These are phyloP conservation scores for Xanthoparmelia taractica DNA, from an alignment of 495 filamentous ascomycete genomes.

Conservation along the genomic window DNA sequence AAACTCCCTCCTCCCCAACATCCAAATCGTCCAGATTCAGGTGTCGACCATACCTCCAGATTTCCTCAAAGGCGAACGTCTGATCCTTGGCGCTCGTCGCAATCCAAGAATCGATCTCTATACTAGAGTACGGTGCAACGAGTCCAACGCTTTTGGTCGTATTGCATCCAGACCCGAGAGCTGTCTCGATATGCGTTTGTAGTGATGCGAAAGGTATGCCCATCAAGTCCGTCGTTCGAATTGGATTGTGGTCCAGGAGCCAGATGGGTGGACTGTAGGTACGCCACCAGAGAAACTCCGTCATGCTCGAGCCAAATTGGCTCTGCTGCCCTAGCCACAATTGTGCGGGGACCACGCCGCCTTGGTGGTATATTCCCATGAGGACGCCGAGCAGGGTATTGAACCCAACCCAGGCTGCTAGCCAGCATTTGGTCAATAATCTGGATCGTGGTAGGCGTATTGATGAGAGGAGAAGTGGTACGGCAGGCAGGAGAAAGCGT, in stretches of 20 bases:
- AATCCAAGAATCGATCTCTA: slow-evolving; percentile 21
- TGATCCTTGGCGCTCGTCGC: neutral
- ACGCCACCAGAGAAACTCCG: slow-evolving; percentile 88
- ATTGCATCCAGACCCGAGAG: slow-evolving; percentile 38
- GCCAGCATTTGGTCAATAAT: slow-evolving; percentile 44
- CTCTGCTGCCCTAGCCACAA: slow-evolving; percentile 34
- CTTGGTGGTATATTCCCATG: slow-evolving; percentile 93
- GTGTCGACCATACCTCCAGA: slow-evolving; percentile 69
- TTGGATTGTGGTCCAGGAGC: slow-evolving; percentile 69
- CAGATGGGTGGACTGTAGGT: slow-evolving; percentile 92
- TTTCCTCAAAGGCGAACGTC: slow-evolving; percentile 20
- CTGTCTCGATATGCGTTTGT: slow-evolving; percentile 46
- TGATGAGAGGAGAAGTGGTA: slow-evolving; percentile 83
- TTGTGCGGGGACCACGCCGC: slow-evolving; percentile 80
- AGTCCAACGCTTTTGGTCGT: slow-evolving; percentile 16
- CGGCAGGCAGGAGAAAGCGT: slow-evolving; percentile 78
- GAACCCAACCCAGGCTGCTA: slow-evolving; percentile 70
- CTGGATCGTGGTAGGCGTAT: slow-evolving; percentile 58
- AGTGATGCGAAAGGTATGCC: slow-evolving; percentile 58
- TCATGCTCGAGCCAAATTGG: slow-evolving; percentile 41
- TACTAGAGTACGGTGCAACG: slow-evolving; percentile 25
- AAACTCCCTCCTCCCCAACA: slow-evolving; percentile 74
- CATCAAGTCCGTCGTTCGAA: slow-evolving; percentile 77
- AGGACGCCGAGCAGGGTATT: slow-evolving; percentile 69
- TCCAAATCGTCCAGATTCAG: slow-evolving; percentile 91